Conservation (phyloP, 1,284 basidiomycete species). For the Leccinum colubrinum region DNA sequence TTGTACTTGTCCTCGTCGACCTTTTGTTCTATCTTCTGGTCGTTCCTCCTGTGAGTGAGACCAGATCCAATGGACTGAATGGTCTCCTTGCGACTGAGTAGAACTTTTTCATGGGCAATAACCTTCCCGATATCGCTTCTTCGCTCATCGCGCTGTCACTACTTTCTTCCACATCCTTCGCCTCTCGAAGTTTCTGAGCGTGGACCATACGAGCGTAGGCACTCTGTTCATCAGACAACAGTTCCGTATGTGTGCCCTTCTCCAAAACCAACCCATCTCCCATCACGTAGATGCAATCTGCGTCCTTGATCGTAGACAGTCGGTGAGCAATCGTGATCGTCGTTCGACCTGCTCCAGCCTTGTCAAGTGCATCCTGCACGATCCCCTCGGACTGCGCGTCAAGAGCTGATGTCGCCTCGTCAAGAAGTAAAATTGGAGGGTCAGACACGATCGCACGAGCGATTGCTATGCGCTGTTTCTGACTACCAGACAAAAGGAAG, state of each 20-base stretch:
- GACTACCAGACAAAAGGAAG: slow-evolving; percentile 88
- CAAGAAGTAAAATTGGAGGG: slow-evolving; percentile 78
- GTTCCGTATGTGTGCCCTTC: slow-evolving; percentile 78
- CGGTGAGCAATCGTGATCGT: slow-evolving; percentile 80
- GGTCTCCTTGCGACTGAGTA: slow-evolving; percentile 62
- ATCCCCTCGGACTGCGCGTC: slow-evolving; percentile 91
- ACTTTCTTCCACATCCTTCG: slow-evolving; percentile 12
- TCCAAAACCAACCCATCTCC: slow-evolving; percentile 84
- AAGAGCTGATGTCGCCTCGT: slow-evolving; percentile 88
- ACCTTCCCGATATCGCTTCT: slow-evolving; percentile 50
- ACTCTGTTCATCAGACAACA: slow-evolving; percentile 63
- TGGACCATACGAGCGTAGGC: slow-evolving; percentile 77
- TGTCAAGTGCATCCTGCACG: slow-evolving; percentile 94
- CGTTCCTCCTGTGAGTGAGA: slow-evolving; percentile 53
- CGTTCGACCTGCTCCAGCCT: slow-evolving; percentile 80
- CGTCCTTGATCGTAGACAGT: slow-evolving; percentile 78
- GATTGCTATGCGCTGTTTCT: slow-evolving; percentile 91
- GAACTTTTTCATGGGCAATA: slow-evolving; percentile 51
- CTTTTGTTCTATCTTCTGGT: slow-evolving; percentile 38
- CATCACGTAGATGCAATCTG: slow-evolving; percentile 87
- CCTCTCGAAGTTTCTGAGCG: slow-evolving; percentile 76
- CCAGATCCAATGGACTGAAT: slow-evolving; percentile 70
- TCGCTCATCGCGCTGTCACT: not conserved
- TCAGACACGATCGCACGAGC: slow-evolving; percentile 93
- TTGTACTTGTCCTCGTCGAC: slow-evolving; percentile 42